phyloP scores from a whole-genome alignment of 768 basidiomycete genomes.

The Paxillus rubicundulus region DNA sequence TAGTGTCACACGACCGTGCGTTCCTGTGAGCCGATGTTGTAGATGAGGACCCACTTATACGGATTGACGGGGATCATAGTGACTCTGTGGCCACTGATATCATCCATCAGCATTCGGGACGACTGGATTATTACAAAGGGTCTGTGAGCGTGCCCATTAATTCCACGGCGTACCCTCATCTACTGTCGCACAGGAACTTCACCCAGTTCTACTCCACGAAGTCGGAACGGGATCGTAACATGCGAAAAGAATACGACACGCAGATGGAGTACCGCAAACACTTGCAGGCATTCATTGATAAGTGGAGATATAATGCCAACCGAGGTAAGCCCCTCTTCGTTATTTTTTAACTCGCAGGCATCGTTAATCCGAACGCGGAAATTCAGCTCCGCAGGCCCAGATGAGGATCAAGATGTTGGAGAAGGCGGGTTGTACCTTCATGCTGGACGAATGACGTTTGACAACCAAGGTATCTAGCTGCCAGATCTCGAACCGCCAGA shows the following conservation, averaged over 20 bases:
- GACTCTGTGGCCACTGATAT: slow-evolving; percentile 98
- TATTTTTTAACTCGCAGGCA: not conserved
- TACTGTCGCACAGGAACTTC: slow-evolving; percentile 68
- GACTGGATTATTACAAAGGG: slow-evolving; percentile 98
- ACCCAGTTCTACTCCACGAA: slow-evolving; percentile 99
- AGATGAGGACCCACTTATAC: not conserved
- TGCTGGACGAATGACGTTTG: not conserved
- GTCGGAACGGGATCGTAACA: slow-evolving; percentile 86
- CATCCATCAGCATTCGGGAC: slow-evolving; percentile 89
- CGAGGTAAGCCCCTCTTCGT: slow-evolving; percentile 50
- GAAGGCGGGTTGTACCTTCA: slow-evolving; percentile 46
- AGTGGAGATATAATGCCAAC: slow-evolving; percentile 98
- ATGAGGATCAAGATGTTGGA: slow-evolving; percentile 74
- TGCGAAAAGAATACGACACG: slow-evolving; percentile 92
- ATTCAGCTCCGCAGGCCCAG: slow-evolving; percentile 81
- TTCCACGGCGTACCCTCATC: not conserved
- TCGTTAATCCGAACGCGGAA: slow-evolving; percentile 2
- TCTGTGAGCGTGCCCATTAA: slow-evolving; percentile 26
- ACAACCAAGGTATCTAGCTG: slow-evolving; percentile 44
- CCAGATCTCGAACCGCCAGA: slow-evolving; percentile 94
- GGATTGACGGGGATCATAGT: slow-evolving; percentile 34
- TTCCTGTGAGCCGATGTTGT: slow-evolving; percentile 61
- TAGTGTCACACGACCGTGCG: slow-evolving; percentile 98
- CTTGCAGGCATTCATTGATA: slow-evolving; percentile 95
- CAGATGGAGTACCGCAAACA: slow-evolving; percentile 95